phyloP scores from a whole-genome alignment of 1,139 yeast genomes.

The Taphrina pruni region DNA sequence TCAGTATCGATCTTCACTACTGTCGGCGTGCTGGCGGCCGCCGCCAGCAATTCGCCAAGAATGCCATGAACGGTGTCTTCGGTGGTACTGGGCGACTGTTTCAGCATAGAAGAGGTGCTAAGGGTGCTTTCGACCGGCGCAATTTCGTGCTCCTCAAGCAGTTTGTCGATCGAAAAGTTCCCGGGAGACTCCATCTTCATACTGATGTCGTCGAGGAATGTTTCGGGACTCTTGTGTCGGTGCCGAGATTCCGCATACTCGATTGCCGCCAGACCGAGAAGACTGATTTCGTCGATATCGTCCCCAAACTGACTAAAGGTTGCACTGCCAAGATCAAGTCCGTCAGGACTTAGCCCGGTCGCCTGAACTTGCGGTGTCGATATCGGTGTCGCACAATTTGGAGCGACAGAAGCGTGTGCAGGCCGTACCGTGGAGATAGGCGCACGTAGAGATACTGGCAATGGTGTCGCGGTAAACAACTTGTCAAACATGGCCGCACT shows the following conservation, averaged over 20 bases:
- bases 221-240: neutral
- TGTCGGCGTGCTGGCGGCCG: neutral
- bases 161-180: slow-evolving; percentile 12
- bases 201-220: slow-evolving; percentile 12
- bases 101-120: neutral
- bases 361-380: neutral
- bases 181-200: slow-evolving; percentile 25
- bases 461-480: neutral
- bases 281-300: slow-evolving; percentile 27
- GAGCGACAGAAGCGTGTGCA: neutral
- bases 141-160: neutral
- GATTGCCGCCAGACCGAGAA: slow-evolving; percentile 17
- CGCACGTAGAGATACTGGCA: neutral
- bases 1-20: neutral
- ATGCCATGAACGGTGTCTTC: slow-evolving; percentile 1
- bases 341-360: neutral
- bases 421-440: neutral
- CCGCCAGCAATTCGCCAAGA: neutral
- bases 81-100: slow-evolving; percentile 7
- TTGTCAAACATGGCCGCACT: slow-evolving; percentile 27
- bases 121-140: neutral
- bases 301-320: slow-evolving; percentile 8
- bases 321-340: neutral
- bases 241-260: neutral
- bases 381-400: neutral